A percentile compares a stretch with the other conserved stretches of the same genome.
These are phyloP conservation scores for Ophiobolus disseminans DNA, from an alignment of 2,329 filamentous ascomycete species.

Conservation along the genomic window DNA sequence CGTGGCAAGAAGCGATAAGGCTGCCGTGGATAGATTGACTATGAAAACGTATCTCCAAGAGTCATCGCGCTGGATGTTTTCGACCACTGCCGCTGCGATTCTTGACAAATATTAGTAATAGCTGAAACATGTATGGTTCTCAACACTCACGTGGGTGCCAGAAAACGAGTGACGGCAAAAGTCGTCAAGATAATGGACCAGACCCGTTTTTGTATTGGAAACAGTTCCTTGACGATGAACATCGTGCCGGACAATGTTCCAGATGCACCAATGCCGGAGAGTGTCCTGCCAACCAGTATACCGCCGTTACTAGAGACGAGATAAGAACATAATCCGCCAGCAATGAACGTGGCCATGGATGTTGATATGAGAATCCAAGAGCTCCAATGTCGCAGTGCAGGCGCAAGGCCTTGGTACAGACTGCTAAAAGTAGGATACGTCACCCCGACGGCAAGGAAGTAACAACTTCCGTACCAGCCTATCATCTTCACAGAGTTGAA, in stretches of 20 bases:
- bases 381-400: neutral
- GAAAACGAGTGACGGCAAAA: neutral
- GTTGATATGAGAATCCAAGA: neutral
- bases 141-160: neutral
- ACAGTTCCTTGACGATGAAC: neutral
- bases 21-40: neutral
- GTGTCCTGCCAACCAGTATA: neutral
- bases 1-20: neutral
- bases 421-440: neutral
- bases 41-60: neutral
- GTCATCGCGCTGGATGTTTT: neutral
- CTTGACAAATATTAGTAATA: neutral
- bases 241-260: neutral
- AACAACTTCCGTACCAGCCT: neutral
- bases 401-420: neutral
- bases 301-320: neutral
- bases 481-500: neutral
- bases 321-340: neutral
- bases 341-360: neutral
- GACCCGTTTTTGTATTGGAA: neutral
- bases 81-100: neutral
- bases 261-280: neutral
- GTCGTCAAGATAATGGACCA: too few species aligned
- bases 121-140: too few species aligned
- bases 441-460: neutral